A percentile compares a stretch with the other conserved stretches of the same genome.
phyloP scores from a whole-genome alignment of 2,329 filamentous ascomycete species.

The Stagonosporopsis chrysanthemi region DNA sequence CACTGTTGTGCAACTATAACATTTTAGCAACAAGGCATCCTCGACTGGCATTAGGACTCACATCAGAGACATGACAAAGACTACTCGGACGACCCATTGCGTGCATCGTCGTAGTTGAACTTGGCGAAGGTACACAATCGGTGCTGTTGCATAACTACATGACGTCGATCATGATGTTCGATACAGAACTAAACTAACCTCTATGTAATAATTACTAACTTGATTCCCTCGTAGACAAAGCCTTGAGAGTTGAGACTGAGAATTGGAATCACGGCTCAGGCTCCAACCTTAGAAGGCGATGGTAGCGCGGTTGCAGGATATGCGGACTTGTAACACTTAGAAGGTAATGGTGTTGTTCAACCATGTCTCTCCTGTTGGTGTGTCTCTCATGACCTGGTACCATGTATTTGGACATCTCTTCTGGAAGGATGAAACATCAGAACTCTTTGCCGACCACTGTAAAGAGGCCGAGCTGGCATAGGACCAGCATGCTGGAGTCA shows the following conservation, averaged over 20 bases:
- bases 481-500: constrained; percentile 2
- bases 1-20: too few species aligned
- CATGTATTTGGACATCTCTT: background rate
- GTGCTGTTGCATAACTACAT: constrained; percentile 2
- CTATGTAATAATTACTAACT: background rate
- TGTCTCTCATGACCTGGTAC: constrained; percentile 2
- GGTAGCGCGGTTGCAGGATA: constrained; percentile 3
- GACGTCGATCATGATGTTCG: constrained; percentile 10
- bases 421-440: background rate
- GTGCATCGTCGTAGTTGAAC: background rate
- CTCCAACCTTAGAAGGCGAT: background rate
- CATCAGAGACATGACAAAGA: too few species aligned
- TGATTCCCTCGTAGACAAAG: background rate
- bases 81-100: background rate
- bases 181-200: too few species aligned
- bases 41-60: too few species aligned
- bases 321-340: background rate
- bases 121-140: constrained; percentile 3
- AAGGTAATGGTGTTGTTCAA: constrained; percentile 1
- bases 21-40: too few species aligned
- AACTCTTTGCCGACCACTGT: background rate
- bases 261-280: background rate
- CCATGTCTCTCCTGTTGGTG: constrained; percentile 1
- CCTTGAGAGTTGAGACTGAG: background rate
- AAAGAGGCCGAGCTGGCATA: constrained; percentile 1